Base-by-base conservation (phyloP, 768 basidiomycete genomes). In the Boletus patriciae region DNA sequence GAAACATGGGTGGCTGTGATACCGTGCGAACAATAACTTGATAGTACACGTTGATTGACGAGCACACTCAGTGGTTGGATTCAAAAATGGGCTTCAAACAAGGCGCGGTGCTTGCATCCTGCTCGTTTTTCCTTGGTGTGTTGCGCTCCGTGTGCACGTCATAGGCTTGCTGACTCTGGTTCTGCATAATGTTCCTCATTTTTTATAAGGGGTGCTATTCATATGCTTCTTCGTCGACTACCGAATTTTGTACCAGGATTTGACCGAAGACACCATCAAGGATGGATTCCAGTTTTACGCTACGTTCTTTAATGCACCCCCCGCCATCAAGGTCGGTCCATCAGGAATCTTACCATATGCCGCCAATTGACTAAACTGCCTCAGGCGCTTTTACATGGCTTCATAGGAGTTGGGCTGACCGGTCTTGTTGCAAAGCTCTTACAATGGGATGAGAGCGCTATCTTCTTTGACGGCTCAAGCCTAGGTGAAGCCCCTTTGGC, bases 401-500 rank as follows among this genome's bases (percentile, higher is more conserved):
- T 95, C 73, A 81, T 92, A 45, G 88, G 83, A 18, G 79, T 94
- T 18, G 91, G 92, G 12, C 70, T 97, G 36, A 63, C 87, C 25
- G 88, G 87, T 11, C 78, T 94, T 49, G 63, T 94, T 11, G 80
- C 83, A 46, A 98, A 97, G 72, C 77, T 97, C 55, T 80, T 90
- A 71, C 82, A 78, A 59, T 97, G 94, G 92, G 86, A 87, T 67
- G 94, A 97, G 66, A 92, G 90, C 62, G 95, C 95, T 9, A 81
- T 95, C 75, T 94, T 92, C 77, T 98, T 98, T 71, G 95, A 98
- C 71, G 95, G 95, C 21, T 86, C 88, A 23, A 86, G 85, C 62
- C 73, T 96, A 57, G 92, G 94, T 94, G 62, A 63, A 84, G 15
- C 33, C 16, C 16, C n/a, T 41, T 54, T 37, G 6, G 4, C 16